phyloP scores from a whole-genome alignment of 2,329 filamentous ascomycete species.

The Magnaporthiopsis incrustans region DNA sequence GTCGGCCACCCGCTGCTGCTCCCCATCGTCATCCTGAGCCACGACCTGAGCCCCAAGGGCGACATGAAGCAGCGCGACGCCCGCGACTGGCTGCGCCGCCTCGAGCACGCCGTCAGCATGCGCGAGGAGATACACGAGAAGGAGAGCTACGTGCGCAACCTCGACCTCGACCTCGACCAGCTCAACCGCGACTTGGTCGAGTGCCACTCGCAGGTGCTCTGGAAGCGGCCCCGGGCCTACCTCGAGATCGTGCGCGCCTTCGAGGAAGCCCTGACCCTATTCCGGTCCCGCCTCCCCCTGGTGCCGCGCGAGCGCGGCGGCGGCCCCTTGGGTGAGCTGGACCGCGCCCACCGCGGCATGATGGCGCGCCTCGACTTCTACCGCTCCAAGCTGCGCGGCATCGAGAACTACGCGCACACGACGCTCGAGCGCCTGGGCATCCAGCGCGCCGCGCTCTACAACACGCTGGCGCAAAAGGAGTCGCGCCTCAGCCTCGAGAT shows the following conservation, averaged over 20 bases:
- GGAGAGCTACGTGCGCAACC: conserved; percentile 43
- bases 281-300: conserved; percentile 9
- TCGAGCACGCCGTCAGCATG: conserved; percentile 55
- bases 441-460: conserved; percentile 55
- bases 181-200: conserved; percentile 56
- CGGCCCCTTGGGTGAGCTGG: conserved; percentile 23
- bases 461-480: conserved; percentile 58
- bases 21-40: conserved; percentile 48
- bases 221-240: conserved; percentile 48
- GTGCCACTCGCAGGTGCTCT: conserved; percentile 36
- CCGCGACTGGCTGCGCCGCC: conserved; percentile 50
- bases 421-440: conserved; percentile 53
- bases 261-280: conserved; percentile 12
- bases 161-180: conserved; percentile 48
- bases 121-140: conserved; percentile 50
- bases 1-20: conserved; percentile 51
- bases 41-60: conserved; percentile 47
- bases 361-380: conserved; percentile 49
- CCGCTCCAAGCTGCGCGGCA: conserved; percentile 49
- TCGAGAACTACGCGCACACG: conserved; percentile 56
- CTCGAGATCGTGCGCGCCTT: conserved; percentile 17
- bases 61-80: conserved; percentile 57
- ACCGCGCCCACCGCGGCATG: conserved; percentile 45
- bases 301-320: conserved; percentile 12
- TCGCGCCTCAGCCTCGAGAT: conserved; percentile 57